These are phyloP conservation scores for Ormosia emarginata DNA, from an alignment of 306 rosid genomes.

Conservation along the genomic window DNA sequence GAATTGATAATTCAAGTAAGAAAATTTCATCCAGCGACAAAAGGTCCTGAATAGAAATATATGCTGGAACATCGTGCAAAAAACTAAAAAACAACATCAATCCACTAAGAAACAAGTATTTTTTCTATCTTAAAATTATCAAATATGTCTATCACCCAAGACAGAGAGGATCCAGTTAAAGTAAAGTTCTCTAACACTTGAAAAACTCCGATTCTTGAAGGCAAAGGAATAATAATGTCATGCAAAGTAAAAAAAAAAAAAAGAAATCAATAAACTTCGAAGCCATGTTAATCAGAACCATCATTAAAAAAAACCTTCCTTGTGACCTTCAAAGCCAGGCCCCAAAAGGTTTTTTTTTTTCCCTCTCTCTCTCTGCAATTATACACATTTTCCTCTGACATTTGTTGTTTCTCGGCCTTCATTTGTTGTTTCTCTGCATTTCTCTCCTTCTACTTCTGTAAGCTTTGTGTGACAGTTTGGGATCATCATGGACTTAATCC, in stretches of 20 bases:
- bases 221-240: background rate
- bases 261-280: background rate
- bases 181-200: background rate
- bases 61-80: background rate
- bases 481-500: no score
- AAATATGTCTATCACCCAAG: background rate
- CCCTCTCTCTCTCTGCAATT: slow-evolving; percentile 52
- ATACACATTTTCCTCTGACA: slow-evolving; percentile 45
- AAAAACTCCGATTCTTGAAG: background rate
- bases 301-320: slow-evolving; percentile 12
- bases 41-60: background rate
- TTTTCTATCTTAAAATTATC: background rate
- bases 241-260: background rate
- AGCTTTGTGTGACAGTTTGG: no score
- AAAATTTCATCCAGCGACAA: background rate
- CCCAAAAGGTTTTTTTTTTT: no score
- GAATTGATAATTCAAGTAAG: background rate
- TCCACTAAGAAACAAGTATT: background rate
- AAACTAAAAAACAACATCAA: background rate
- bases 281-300: background rate
- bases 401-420: no score
- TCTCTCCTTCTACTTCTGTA: no score
- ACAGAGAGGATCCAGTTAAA: background rate
- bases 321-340: no score
- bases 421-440: no score